A percentile compares a stretch with the other conserved stretches of the same genome.
Evolutionary conservation across 345 rosid species (phyloP).

Genomic region (Murraya koenigii): DNA sequence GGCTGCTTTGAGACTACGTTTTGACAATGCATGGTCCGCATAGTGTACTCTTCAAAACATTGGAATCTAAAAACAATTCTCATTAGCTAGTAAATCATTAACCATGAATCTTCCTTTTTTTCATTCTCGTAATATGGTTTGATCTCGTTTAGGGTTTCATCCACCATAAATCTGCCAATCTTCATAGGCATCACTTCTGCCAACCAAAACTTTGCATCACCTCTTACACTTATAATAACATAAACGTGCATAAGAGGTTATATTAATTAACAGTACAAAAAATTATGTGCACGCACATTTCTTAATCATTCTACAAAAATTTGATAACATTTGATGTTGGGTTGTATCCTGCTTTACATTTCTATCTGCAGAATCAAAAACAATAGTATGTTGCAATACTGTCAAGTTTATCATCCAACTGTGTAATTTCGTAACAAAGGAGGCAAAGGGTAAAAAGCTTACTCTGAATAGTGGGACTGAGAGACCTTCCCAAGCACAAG

Average conservation of each 20-base stretch:
- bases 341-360: not conserved
- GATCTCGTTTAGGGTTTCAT: no score
- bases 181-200: no score
- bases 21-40: no score
- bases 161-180: no score
- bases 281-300: not conserved
- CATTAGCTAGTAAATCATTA: no score
- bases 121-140: no score
- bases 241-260: not conserved
- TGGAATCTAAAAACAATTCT: no score
- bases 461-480: not conserved
- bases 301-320: not conserved
- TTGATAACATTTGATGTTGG: not conserved
- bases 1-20: no score
- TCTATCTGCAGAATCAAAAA: constrained; percentile 2
- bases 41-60: no score
- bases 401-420: not conserved
- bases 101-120: no score
- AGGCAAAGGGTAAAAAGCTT: not conserved
- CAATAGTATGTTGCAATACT: not conserved
- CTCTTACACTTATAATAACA: not conserved
- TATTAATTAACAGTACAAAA: not conserved
- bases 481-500: not conserved
- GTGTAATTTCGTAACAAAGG: not conserved
- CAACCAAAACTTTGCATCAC: no score